Percentiles rank a stretch among this genome's conserved stretches.
Evolutionary conservation across 371 early-diverging fungal genomes (phyloP).

Genomic region (Zychaea mexicana): DNA sequence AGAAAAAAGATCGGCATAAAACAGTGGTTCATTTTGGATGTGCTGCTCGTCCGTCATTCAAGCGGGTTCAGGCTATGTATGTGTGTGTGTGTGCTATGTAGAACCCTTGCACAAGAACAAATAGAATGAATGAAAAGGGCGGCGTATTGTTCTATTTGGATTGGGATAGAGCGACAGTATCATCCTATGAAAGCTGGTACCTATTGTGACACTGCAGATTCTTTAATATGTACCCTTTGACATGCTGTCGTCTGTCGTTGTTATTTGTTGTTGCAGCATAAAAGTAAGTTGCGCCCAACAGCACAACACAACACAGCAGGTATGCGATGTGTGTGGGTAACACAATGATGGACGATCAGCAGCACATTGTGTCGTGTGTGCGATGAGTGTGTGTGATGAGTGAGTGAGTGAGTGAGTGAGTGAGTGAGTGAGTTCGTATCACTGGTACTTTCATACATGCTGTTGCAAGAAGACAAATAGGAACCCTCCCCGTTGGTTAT

Average conservation of each 20-base stretch:
- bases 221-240: too few relatives aligned
- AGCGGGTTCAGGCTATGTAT: too few relatives aligned
- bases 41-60: too few relatives aligned
- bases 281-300: background rate
- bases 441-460: background rate
- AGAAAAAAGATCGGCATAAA: background rate
- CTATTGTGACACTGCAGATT: background rate
- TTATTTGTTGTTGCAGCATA: background rate
- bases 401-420: too few relatives aligned
- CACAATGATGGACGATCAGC: background rate
- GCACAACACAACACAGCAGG: background rate
- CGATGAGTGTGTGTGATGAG: too few relatives aligned
- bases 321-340: background rate
- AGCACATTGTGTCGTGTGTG: background rate
- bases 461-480: too few relatives aligned
- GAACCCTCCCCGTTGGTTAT: background rate
- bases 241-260: too few relatives aligned
- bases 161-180: background rate
- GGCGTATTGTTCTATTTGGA: too few relatives aligned
- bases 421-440: too few relatives aligned
- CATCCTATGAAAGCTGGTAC: background rate
- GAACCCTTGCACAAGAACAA: background rate
- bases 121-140: too few relatives aligned
- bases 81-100: too few relatives aligned
- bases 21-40: background rate